These are phyloP conservation scores for Cyamopsis tetragonoloba DNA, from an alignment of 306 rosid genomes.

Conservation along the genomic window DNA sequence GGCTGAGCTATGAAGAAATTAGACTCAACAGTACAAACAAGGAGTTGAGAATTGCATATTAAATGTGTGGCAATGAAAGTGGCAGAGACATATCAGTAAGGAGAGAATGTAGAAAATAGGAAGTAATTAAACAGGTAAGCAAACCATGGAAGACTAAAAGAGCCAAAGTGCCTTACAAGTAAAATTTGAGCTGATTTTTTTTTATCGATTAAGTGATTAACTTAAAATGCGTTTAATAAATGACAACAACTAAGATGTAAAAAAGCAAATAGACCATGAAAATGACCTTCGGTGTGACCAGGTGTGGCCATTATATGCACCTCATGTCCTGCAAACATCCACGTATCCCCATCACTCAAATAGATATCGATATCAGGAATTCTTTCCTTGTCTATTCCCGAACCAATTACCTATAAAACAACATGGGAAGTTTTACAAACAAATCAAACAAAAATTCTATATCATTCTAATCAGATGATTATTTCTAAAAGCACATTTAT, in stretches of 20 bases:
- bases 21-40: not conserved
- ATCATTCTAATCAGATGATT: not conserved
- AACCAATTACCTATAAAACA: slow-evolving; percentile 78
- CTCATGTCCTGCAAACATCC: slow-evolving; percentile 99
- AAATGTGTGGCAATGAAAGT: not conserved
- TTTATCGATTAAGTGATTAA: too few relatives aligned
- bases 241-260: not conserved
- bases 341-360: slow-evolving; percentile 90
- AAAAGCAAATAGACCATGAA: slow-evolving; percentile 21
- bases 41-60: not conserved
- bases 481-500: not conserved
- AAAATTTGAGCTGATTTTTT: not conserved
- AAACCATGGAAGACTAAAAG: not conserved
- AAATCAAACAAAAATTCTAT: not conserved
- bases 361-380: slow-evolving; percentile 85
- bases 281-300: slow-evolving; percentile 87
- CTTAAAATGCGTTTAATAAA: not conserved
- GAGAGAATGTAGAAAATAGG: not conserved
- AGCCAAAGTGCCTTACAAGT: slow-evolving; percentile 1
- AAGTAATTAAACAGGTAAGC: not conserved
- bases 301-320: slow-evolving; percentile 91
- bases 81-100: not conserved
- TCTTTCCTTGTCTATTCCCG: slow-evolving; percentile 68
- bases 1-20: slow-evolving; percentile 16
- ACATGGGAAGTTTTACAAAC: slow-evolving; percentile 3